Percentiles rank a stretch among this genome's conserved stretches.
These are phyloP conservation scores for Elsinoe necatrix DNA, from an alignment of 2,329 filamentous ascomycete species.

Conservation along the genomic window DNA sequence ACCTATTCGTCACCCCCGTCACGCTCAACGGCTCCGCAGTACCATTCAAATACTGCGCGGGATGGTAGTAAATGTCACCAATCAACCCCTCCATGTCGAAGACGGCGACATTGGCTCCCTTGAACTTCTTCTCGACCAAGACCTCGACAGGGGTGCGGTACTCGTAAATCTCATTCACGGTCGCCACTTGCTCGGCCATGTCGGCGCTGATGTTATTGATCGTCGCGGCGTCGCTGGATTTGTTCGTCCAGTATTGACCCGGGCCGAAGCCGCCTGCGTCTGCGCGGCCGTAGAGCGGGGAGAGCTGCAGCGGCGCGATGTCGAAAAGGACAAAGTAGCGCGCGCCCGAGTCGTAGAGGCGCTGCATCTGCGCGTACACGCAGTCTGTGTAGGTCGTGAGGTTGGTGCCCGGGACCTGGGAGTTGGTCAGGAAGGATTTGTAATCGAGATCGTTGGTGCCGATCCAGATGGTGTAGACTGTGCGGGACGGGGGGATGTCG, in stretches of 20 bases:
- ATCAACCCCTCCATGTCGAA: slow-evolving; percentile 61
- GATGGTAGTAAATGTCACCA: slow-evolving; percentile 55
- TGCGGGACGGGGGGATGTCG: slow-evolving; percentile 45
- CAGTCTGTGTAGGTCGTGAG: slow-evolving; percentile 60
- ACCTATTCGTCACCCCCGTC: slow-evolving; percentile 50
- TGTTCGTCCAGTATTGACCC: slow-evolving; percentile 42
- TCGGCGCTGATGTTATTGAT: slow-evolving; percentile 42
- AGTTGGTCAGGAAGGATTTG: slow-evolving; percentile 57
- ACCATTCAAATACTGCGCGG: slow-evolving; percentile 53
- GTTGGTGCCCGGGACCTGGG: slow-evolving; percentile 50
- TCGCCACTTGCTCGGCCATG: slow-evolving; percentile 45
- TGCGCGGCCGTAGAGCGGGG: slow-evolving; percentile 55
- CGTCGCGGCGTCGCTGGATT: slow-evolving; percentile 34
- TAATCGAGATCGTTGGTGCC: slow-evolving; percentile 71
- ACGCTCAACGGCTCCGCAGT: slow-evolving; percentile 51
- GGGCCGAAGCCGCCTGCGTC: slow-evolving; percentile 36
- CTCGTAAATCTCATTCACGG: slow-evolving; percentile 44
- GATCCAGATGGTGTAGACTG: slow-evolving; percentile 70
- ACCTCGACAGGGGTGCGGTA: slow-evolving; percentile 44
- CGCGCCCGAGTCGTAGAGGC: slow-evolving; percentile 56
- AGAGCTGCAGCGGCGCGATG: slow-evolving; percentile 55
- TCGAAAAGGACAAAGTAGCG: slow-evolving; percentile 67
- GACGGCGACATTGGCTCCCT: slow-evolving; percentile 53
- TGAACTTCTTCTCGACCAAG: slow-evolving; percentile 36
- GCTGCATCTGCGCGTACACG: slow-evolving; percentile 54